Base-by-base conservation (phyloP, 2,329 filamentous ascomycete species). In the Apiospora phragmitis region DNA sequence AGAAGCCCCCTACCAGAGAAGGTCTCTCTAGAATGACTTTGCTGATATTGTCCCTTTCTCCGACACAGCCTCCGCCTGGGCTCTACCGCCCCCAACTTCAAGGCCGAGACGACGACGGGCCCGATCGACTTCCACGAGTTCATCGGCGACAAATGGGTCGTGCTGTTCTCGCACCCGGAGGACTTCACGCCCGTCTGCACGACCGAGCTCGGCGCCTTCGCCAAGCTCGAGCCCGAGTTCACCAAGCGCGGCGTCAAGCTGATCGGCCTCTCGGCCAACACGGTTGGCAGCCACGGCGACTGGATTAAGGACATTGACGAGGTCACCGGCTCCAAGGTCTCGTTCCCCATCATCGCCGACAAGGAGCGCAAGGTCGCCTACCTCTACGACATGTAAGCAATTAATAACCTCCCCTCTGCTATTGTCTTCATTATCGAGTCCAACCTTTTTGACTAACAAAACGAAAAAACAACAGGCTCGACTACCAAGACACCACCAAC, bases 101-200 rank as follows among this genome's bases (percentile, higher is more conserved):
- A 92, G 84, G 93, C 93, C 78, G 90, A 95, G 75, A 95, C 93
- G 73, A 95, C 93, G 71, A 85, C 89, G 76, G 92, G 93, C 77
- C 88, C 90, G 74, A 93, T 95, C 78, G 90, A 94, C 84, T 94
- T 95, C 86, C 92, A 95, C 83, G 87, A 94, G 82, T 95, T 92
- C 85, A 88, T 95, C 74, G 91, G 90, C 79, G 87, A 92, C 85
- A 91, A 88, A 78, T 95, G 93, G 93, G 90, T 92, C 71, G 89
- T 96, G 74, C 86, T 96, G 76, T 95, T 96, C 87, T 94, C 92
- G 42, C 93, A 95, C 85, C 93, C 93, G 3, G 92, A 92, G 82
- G 95, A 97, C 84, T 97, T 93, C 87, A 97, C 95, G 1, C 95
- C 95, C 69, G 95, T 97, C 72, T 98, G 95, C 88, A 98, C 95